These are phyloP conservation scores for Diversispora epigaea DNA, from an alignment of 192 early-diverging fungal genomes.

Conservation along the genomic window DNA sequence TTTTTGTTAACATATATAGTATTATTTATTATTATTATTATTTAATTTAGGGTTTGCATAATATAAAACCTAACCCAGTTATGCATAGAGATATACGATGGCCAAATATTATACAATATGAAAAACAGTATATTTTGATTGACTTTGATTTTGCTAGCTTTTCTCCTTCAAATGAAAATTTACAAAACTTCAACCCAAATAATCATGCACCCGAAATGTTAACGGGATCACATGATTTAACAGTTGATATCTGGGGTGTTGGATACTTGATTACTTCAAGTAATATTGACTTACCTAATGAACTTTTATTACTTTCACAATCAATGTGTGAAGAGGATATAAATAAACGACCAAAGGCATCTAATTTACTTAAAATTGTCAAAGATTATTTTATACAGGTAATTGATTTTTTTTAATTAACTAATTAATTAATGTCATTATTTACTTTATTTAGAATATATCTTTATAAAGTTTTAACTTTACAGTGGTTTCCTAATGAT, in stretches of 20 bases:
- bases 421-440: conserved; percentile 23
- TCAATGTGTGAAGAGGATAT: too few relatives aligned
- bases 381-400: conserved; percentile 2
- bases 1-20: too few relatives aligned
- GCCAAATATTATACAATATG: conserved; percentile 26
- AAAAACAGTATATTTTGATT: conserved; percentile 20
- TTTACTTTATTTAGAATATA: conserved; percentile 8
- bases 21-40: too few relatives aligned
- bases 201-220: conserved; percentile 25
- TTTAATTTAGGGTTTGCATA: too few relatives aligned
- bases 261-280: conserved; percentile 16
- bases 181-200: conserved; percentile 4
- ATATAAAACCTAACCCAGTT: too few relatives aligned
- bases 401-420: conserved; percentile 3
- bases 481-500: conserved; percentile 23
- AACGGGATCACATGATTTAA: not conserved
- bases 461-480: too few relatives aligned
- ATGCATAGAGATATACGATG: conserved; percentile 24
- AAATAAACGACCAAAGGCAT: too few relatives aligned
- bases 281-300: not conserved
- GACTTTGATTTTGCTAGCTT: conserved; percentile 20
- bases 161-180: conserved; percentile 12
- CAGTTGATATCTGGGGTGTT: too few relatives aligned
- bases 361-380: not conserved
- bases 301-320: conserved; percentile 19